These are phyloP conservation scores for Amanita exitialis DNA, from an alignment of 768 basidiomycete genomes.

Conservation along the genomic window DNA sequence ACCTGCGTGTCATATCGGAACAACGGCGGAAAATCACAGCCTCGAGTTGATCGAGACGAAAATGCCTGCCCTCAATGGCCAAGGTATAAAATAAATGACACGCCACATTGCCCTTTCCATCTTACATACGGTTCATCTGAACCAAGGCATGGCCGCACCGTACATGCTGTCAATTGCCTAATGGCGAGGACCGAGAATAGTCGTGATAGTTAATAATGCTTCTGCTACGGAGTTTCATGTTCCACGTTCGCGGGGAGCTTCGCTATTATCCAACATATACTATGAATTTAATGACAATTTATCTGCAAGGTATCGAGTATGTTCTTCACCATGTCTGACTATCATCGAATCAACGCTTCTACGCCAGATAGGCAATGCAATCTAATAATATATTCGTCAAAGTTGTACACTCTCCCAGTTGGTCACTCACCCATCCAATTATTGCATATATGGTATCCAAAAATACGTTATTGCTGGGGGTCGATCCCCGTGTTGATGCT, in stretches of 20 bases:
- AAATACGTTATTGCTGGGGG: slow-evolving; percentile 50
- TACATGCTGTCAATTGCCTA: slow-evolving; percentile 44
- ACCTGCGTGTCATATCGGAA: background rate
- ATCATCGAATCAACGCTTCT: slow-evolving; percentile 38
- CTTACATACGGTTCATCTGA: slow-evolving; percentile 48
- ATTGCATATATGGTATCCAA: slow-evolving; percentile 42
- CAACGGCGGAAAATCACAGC: background rate
- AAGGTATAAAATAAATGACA: background rate
- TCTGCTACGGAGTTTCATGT: slow-evolving; percentile 13
- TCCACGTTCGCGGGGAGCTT: slow-evolving; percentile 29
- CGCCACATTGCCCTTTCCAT: slow-evolving; percentile 17
- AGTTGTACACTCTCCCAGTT: slow-evolving; percentile 1
- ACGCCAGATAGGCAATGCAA: slow-evolving; percentile 45
- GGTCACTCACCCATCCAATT: slow-evolving; percentile 31
- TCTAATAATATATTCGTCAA: slow-evolving; percentile 19
- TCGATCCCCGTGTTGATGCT: slow-evolving; percentile 51
- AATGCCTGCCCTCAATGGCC: slow-evolving; percentile 25
- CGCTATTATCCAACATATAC: slow-evolving; percentile 44
- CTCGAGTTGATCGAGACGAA: background rate
- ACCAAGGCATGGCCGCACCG: slow-evolving; percentile 57
- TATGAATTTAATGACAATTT: slow-evolving; percentile 7
- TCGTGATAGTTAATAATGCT: slow-evolving; percentile 68
- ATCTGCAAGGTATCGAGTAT: slow-evolving; percentile 29
- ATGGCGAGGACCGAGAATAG: slow-evolving; percentile 73
- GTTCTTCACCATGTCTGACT: slow-evolving; percentile 33